Conservation (phyloP, 805 yeast genomes). For the Yamadazyma sp. region DNA sequence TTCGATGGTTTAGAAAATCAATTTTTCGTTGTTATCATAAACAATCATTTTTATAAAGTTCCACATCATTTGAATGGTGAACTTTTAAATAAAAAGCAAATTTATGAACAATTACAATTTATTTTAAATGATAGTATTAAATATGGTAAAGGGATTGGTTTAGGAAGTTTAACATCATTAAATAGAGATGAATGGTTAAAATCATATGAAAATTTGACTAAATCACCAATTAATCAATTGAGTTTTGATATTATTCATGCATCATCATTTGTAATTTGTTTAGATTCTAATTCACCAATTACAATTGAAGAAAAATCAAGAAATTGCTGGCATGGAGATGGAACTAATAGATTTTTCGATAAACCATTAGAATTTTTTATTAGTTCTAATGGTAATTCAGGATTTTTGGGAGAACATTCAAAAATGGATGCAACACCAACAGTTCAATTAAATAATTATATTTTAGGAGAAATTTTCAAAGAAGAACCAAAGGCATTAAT, state of each 20-base stretch:
- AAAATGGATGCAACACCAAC: slow-evolving; percentile 99
- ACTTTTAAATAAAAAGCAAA: slow-evolving; percentile 43
- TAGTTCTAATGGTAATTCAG: slow-evolving; percentile 80
- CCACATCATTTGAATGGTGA: slow-evolving; percentile 50
- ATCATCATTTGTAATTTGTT: slow-evolving; percentile 75
- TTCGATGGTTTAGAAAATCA: slow-evolving; percentile 53
- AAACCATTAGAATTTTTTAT: slow-evolving; percentile 86
- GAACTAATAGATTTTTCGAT: slow-evolving; percentile 85
- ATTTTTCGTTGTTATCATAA: slow-evolving; percentile 67
- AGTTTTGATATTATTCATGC: slow-evolving; percentile 68
- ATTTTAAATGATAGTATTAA: slow-evolving; percentile 46
- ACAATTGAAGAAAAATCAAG: slow-evolving; percentile 81
- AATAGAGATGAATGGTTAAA: slow-evolving; percentile 81
- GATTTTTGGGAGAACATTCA: slow-evolving; percentile 95
- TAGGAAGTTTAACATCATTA: slow-evolving; percentile 79
- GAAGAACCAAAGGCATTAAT: slow-evolving; percentile 37
- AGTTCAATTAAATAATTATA: slow-evolving; percentile 75
- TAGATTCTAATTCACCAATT: slow-evolving; percentile 70
- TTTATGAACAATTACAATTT: slow-evolving; percentile 56
- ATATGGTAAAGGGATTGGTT: slow-evolving; percentile 44
- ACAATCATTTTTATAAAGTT: slow-evolving; percentile 80
- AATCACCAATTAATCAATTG: slow-evolving; percentile 58
- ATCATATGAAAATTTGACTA: slow-evolving; percentile 54
- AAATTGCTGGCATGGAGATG: slow-evolving; percentile 94
- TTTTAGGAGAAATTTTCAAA: slow-evolving; percentile 54